Percentiles rank a stretch among this genome's conserved stretches.
phyloP scores from a whole-genome alignment of 2,329 filamentous ascomycete species.

The Colletotrichum sp. region DNA sequence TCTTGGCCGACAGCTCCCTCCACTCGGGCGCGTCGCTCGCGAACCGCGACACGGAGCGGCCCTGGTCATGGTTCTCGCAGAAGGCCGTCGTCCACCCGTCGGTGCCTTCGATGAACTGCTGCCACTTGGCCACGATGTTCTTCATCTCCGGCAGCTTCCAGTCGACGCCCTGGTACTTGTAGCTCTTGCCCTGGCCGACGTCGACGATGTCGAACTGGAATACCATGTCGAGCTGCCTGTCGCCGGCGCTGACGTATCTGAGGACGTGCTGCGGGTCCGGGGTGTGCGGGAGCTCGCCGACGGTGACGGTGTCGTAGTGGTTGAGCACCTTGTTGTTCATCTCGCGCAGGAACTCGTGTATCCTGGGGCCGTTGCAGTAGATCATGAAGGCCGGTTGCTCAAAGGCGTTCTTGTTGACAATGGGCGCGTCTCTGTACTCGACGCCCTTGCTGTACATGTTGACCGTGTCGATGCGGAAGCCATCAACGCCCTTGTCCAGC shows the following conservation, averaged over 20 bases:
- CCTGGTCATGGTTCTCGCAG: conserved; percentile 67
- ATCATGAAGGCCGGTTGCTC: conserved; percentile 60
- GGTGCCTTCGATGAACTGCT: conserved; percentile 55
- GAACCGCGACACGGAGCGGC: conserved; percentile 59
- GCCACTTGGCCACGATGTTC: conserved; percentile 51
- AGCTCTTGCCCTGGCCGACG: conserved; percentile 56
- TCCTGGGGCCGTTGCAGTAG: conserved; percentile 71
- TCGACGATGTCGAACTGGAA: conserved; percentile 72
- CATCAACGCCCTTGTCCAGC: conserved; percentile 75
- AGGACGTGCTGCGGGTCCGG: conserved; percentile 63
- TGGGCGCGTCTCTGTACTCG: conserved; percentile 62
- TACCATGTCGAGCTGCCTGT: conserved; percentile 71
- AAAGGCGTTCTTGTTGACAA: conserved; percentile 49
- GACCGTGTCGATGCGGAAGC: conserved; percentile 78
- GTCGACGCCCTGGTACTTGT: conserved; percentile 53
- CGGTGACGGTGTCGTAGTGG: conserved; percentile 70
- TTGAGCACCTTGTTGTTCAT: conserved; percentile 64
- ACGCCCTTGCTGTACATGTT: conserved; percentile 73
- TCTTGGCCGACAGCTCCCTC: conserved; percentile 53
- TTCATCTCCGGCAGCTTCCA: conserved; percentile 56
- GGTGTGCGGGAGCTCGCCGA: conserved; percentile 72
- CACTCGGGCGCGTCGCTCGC: conserved; percentile 47
- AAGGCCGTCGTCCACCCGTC: conserved; percentile 65
- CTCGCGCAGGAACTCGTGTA: conserved; percentile 71
- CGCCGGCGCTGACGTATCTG: conserved; percentile 61